Conservation (phyloP, 2,329 filamentous ascomycete species). For the Beauveria varroae region DNA sequence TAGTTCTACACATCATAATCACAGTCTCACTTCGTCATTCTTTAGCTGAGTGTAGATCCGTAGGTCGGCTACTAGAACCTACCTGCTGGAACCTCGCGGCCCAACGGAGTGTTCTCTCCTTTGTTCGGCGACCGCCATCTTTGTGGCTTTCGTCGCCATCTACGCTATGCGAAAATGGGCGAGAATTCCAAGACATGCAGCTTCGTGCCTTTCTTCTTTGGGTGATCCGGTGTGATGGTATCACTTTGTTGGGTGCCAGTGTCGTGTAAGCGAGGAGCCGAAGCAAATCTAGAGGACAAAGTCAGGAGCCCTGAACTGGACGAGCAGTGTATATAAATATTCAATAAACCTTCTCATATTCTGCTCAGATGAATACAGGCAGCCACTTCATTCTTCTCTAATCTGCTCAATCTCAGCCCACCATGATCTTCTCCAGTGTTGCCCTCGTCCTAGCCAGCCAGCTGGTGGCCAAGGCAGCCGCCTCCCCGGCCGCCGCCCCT, state of each 20-base stretch:
- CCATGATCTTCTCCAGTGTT: conserved; percentile 8
- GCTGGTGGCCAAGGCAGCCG: conserved; percentile 5
- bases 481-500: neutral
- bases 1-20: neutral
- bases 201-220: neutral
- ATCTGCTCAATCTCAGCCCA: neutral
- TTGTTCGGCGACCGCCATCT: neutral
- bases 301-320: neutral
- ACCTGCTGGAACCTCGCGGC: neutral
- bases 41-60: neutral
- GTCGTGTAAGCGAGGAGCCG: neutral
- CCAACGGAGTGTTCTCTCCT: neutral
- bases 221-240: neutral
- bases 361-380: neutral
- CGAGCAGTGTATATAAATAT: neutral
- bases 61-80: neutral
- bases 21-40: conserved; percentile 5
- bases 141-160: conserved; percentile 9
- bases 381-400: neutral
- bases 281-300: too few species aligned
- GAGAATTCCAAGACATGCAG: conserved; percentile 5
- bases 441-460: conserved; percentile 1
- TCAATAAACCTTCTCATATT: conserved; percentile 5
- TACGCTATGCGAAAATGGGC: neutral
- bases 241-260: neutral